These are phyloP conservation scores for Xylaria palmicola DNA, from an alignment of 495 filamentous ascomycete species.

Conservation along the genomic window DNA sequence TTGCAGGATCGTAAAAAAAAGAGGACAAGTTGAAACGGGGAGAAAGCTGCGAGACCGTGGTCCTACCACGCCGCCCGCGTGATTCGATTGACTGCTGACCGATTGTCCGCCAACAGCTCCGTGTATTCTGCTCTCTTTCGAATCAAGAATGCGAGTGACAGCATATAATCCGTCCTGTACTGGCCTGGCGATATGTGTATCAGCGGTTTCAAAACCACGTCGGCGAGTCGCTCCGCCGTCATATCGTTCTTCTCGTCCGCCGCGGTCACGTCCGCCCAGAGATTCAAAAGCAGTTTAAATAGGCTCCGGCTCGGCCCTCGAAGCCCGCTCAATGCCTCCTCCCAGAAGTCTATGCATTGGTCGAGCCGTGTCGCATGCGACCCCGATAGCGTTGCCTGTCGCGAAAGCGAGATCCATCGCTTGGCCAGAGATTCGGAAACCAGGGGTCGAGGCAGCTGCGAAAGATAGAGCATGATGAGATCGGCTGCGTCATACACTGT, in stretches of 20 bases:
- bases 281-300: conserved; percentile 44
- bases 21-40: too few relatives aligned
- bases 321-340: conserved; percentile 43
- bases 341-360: conserved; percentile 49
- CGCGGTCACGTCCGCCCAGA: conserved; percentile 44
- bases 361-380: conserved; percentile 36
- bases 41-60: background rate
- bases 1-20: background rate
- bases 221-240: conserved; percentile 45
- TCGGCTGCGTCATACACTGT: conserved; percentile 43
- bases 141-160: conserved; percentile 46
- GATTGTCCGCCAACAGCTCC: conserved; percentile 28
- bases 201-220: conserved; percentile 38
- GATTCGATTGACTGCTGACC: conserved; percentile 23
- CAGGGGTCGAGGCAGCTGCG: conserved; percentile 38
- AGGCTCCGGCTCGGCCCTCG: conserved; percentile 36
- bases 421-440: conserved; percentile 37
- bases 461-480: conserved; percentile 39
- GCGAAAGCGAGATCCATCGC: conserved; percentile 40
- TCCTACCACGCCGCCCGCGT: conserved; percentile 36
- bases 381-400: conserved; percentile 34
- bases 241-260: conserved; percentile 39
- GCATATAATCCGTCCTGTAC: conserved; percentile 39
- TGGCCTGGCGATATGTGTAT: conserved; percentile 35
- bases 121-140: conserved; percentile 45